phyloP scores from a whole-genome alignment of 1,284 basidiomycete species.

The Volvariella volvacea region DNA sequence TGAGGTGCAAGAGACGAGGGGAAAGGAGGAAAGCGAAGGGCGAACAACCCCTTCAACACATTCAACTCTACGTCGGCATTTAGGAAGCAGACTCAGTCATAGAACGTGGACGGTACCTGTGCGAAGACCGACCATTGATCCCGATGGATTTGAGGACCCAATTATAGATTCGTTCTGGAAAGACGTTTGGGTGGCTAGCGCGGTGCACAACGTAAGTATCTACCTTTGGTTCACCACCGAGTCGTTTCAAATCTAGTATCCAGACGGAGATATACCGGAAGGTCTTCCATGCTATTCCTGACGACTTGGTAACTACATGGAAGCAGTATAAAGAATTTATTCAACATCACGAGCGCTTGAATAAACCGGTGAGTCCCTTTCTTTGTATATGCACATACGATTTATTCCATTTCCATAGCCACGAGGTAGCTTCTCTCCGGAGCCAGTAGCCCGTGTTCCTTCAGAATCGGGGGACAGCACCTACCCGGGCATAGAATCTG shows the following conservation, averaged over 20 bases:
- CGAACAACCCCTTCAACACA: conserved; percentile 45
- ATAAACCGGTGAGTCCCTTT: conserved; percentile 47
- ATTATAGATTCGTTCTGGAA: conserved; percentile 84
- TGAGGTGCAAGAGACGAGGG: no score
- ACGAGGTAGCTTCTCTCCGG: conserved; percentile 35
- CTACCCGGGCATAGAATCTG: conserved; percentile 11
- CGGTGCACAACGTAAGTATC: conserved; percentile 74
- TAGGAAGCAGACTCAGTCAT: conserved; percentile 10
- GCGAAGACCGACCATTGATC: conserved; percentile 65
- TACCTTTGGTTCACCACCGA: conserved; percentile 8
- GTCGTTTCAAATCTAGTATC: no score
- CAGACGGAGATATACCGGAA: conserved; percentile 92
- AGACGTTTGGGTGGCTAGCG: conserved; percentile 80
- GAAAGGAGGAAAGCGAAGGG: conserved; percentile 22
- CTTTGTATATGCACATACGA: neutral
- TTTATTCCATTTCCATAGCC: conserved; percentile 29
- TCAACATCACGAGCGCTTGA: conserved; percentile 69
- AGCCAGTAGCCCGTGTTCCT: conserved; percentile 47
- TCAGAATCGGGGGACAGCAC: conserved; percentile 47
- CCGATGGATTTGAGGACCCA: conserved; percentile 82
- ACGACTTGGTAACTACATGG: conserved; percentile 90
- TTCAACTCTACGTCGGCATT: conserved; percentile 46
- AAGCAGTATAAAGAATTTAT: conserved; percentile 89
- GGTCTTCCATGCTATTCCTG: conserved; percentile 88
- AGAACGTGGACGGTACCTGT: conserved; percentile 60